A percentile compares a stretch with the other conserved stretches of the same genome.
Conservation (phyloP, 768 basidiomycete genomes). For the Amanita muscaria region DNA sequence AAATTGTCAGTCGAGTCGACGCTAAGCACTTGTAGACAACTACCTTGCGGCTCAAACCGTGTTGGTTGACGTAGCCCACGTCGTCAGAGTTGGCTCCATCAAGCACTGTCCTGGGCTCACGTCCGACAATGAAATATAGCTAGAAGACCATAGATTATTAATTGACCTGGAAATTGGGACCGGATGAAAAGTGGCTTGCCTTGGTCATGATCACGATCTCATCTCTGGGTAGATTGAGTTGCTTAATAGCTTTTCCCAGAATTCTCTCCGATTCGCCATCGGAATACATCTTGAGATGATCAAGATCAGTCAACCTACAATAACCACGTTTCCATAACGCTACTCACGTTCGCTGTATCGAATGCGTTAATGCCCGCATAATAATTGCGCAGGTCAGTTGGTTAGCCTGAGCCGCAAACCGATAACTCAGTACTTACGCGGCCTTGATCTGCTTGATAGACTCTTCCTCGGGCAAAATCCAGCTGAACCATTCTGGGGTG, state of each 20-base stretch:
- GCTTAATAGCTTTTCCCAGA: conserved; percentile 64
- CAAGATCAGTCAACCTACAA: background rate
- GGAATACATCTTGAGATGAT: conserved; percentile 41
- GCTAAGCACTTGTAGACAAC: background rate
- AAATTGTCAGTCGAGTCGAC: background rate
- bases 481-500: conserved; percentile 38
- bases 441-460: conserved; percentile 44
- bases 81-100: conserved; percentile 21
- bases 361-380: conserved; percentile 57
- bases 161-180: too few relatives aligned
- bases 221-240: conserved; percentile 55
- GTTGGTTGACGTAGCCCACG: conserved; percentile 47
- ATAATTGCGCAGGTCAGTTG: conserved; percentile 25
- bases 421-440: conserved; percentile 23
- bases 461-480: conserved; percentile 41
- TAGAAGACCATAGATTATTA: conserved; percentile 8
- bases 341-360: conserved; percentile 43
- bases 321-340: conserved; percentile 1
- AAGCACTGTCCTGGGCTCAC: conserved; percentile 13
- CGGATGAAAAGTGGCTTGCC: conserved; percentile 6
- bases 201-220: conserved; percentile 80
- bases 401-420: background rate
- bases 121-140: conserved; percentile 24
- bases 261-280: conserved; percentile 58
- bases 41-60: conserved; percentile 33